Evolutionary conservation across 192 early-diverging fungal species (phyloP).

Genomic region (Dispira simplex): DNA sequence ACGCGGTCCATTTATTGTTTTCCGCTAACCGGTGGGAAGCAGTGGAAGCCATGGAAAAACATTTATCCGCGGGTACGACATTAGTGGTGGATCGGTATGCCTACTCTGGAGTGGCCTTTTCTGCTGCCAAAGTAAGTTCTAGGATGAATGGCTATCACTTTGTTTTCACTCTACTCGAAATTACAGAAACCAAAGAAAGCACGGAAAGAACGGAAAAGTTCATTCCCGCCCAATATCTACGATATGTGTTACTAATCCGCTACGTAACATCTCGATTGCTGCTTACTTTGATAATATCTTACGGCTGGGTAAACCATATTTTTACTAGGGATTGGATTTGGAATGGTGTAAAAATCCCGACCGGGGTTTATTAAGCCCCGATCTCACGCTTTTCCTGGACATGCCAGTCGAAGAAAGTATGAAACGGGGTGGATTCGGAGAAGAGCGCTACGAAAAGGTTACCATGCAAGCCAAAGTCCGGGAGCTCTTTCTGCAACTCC

Average conservation of each 20-base stretch:
- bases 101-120: slow-evolving; percentile 89
- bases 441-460: slow-evolving; percentile 79
- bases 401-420: slow-evolving; percentile 59
- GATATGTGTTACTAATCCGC: too few relatives aligned
- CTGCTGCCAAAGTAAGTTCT: slow-evolving; percentile 59
- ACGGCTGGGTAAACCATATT: background rate
- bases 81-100: slow-evolving; percentile 89
- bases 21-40: slow-evolving; percentile 94
- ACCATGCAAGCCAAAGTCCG: slow-evolving; percentile 72
- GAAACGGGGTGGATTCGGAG: slow-evolving; percentile 72
- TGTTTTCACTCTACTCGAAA: too few relatives aligned
- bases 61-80: slow-evolving; percentile 49
- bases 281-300: too few relatives aligned
- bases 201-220: too few relatives aligned
- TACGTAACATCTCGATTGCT: too few relatives aligned
- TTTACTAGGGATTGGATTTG: slow-evolving; percentile 45
- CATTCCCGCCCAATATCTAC: too few relatives aligned
- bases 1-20: slow-evolving; percentile 82
- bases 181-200: too few relatives aligned
- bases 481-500: slow-evolving; percentile 43
- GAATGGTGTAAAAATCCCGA: slow-evolving; percentile 86
- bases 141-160: too few relatives aligned
- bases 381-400: slow-evolving; percentile 81
- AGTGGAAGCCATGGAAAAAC: slow-evolving; percentile 40
- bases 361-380: slow-evolving; percentile 67